phyloP scores from a whole-genome alignment of 306 rosid species.

The Gynostemma pentaphyllum region DNA sequence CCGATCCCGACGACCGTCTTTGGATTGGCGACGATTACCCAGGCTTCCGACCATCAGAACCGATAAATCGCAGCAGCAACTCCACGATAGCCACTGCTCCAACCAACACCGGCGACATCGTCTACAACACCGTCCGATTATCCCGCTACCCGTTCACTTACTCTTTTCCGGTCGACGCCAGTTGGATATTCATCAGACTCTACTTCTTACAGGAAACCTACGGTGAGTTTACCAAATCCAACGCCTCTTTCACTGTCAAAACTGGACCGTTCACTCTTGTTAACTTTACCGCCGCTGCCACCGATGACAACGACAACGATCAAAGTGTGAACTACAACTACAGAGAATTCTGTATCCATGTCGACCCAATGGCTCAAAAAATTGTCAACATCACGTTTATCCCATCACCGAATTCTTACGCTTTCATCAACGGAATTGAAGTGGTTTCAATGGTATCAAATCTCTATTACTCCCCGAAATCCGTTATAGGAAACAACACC shows the following conservation, averaged over 20 bases:
- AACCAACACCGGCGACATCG: no score
- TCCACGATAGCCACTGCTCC: not conserved
- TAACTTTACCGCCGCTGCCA: slow-evolving; percentile 22
- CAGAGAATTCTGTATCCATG: no score
- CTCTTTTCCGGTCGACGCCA: slow-evolving; percentile 20
- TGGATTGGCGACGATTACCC: slow-evolving; percentile 20
- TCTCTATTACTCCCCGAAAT: slow-evolving; percentile 26
- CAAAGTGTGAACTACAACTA: no score
- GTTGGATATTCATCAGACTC: slow-evolving; percentile 34
- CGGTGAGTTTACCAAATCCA: slow-evolving; percentile 19
- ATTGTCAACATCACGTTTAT: no score
- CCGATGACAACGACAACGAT: slow-evolving; percentile 15
- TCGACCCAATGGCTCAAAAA: no score
- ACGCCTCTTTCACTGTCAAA: no score
- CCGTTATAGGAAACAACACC: not conserved
- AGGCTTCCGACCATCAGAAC: no score
- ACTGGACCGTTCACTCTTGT: no score
- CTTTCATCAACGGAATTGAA: no score
- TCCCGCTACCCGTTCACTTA: slow-evolving; percentile 34
- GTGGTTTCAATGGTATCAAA: slow-evolving; percentile 47
- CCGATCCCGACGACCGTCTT: not conserved
- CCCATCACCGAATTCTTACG: no score
- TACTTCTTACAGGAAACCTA: slow-evolving; percentile 25
- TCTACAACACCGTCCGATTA: no score
- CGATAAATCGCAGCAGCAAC: not conserved